Base-by-base conservation (phyloP, 768 basidiomycete genomes). In the Sutorius australiensis region DNA sequence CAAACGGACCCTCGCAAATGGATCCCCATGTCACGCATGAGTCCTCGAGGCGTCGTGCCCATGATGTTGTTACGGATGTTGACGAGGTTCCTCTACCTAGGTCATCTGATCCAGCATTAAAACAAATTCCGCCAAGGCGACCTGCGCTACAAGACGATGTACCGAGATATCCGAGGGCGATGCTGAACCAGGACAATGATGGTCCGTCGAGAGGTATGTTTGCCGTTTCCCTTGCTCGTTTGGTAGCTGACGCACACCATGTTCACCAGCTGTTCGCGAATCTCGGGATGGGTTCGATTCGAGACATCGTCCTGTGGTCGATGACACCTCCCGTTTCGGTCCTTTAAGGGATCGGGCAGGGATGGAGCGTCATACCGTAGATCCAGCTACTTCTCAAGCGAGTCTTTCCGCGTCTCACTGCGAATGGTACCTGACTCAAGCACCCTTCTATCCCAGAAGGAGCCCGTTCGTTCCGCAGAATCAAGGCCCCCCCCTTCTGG, bases 121-220 rank as follows among this genome's bases (percentile, higher is more conserved):
- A 58, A 46, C 62, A 53, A 24, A 40, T 48, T 17, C 59, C 50
- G 31, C 48, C 58, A 3, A 55, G 53, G 27, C 63, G 57, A 34
- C 61, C 60, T 5, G 57, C 37, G 30, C 28, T 56, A 10, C 65
- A 61, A 2, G 70, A 63, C n/a, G 73, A 62, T 0, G 61, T 56
- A 6, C 64, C 68, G 42, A 66, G 65, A 24, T 73, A 68, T 42
- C 72, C 73, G n/a, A 63, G 73, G 30, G 73, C 73, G 0, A 73
- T 73, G 72, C 49, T 69, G 6, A 58, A 61, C 9, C 39, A 60
- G 21, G 64, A 58, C n/a, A 64, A 53, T 30, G 62, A 64, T 31
- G 53, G 59, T 11, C 37, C 9, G 4, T 28, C 46, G 33, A 59
- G 62, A 50, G 53, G 66, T 67, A 48, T 31, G 5, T 28, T 44